A percentile compares a stretch with the other conserved stretches of the same genome.
phyloP scores from a whole-genome alignment of 345 rosid genomes.

The Aethionema arabicum region DNA sequence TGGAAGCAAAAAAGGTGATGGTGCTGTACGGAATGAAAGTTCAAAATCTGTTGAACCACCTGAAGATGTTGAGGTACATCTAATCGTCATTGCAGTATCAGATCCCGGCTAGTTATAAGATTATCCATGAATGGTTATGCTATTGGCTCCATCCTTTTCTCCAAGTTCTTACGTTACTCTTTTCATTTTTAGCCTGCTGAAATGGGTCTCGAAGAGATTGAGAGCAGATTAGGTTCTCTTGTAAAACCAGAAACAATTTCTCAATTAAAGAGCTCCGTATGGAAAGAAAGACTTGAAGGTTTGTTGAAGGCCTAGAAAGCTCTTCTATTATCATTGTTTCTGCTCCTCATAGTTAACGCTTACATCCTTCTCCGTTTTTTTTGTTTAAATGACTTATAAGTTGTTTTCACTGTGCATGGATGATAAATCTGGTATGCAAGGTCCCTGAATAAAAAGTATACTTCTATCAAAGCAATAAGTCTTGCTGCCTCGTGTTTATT shows the following conservation, averaged over 20 bases:
- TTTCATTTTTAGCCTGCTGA: constrained; percentile 74
- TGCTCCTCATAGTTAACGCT: constrained; percentile 10
- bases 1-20: constrained; percentile 72
- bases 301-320: constrained; percentile 30
- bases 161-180: constrained; percentile 24
- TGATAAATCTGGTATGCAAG: constrained; percentile 12
- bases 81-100: not conserved
- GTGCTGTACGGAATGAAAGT: constrained; percentile 63
- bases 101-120: constrained; percentile 1
- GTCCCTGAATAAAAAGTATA: constrained; percentile 15
- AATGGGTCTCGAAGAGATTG: constrained; percentile 97
- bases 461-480: constrained; percentile 2
- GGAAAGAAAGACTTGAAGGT: constrained; percentile 99
- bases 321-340: constrained; percentile 10
- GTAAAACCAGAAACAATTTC: constrained; percentile 64
- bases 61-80: constrained; percentile 85
- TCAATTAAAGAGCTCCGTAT: constrained; percentile 80
- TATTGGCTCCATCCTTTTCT: constrained; percentile 12
- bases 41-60: constrained; percentile 58
- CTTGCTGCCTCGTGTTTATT: constrained; percentile 3
- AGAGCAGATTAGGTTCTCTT: constrained; percentile 81
- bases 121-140: constrained; percentile 19
- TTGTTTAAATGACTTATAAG: constrained; percentile 2
- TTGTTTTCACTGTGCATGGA: constrained; percentile 1
- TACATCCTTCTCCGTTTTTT: not conserved